Percentiles rank a stretch among this genome's conserved stretches.
Evolutionary conservation across 2,329 filamentous ascomycete genomes (phyloP).

Genomic region (Pyricularia pennisetigena): DNA sequence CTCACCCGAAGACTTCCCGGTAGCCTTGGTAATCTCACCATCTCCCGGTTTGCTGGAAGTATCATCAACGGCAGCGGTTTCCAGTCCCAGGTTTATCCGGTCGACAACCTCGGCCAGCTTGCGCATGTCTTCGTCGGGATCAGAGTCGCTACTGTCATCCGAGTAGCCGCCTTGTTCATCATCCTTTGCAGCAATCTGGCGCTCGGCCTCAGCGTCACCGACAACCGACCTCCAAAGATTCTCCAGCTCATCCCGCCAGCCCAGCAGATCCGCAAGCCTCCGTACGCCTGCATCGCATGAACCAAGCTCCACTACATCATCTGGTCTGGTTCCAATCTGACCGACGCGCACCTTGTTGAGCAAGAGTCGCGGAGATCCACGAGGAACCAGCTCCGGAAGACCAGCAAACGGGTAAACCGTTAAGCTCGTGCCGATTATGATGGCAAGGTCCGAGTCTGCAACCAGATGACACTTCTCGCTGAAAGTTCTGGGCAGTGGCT

Average conservation of each 20-base stretch:
- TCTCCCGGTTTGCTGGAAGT: not conserved
- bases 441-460: constrained; percentile 60
- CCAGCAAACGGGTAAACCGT: constrained; percentile 80
- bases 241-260: constrained; percentile 81
- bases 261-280: constrained; percentile 67
- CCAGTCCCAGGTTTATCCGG: not conserved
- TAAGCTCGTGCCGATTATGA: constrained; percentile 84
- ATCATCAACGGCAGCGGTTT: not conserved
- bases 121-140: not conserved
- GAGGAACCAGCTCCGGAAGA: constrained; percentile 54
- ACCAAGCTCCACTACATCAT: constrained; percentile 78
- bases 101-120: not conserved
- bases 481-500: constrained; percentile 77
- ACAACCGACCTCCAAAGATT: constrained; percentile 60
- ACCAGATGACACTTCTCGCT: constrained; percentile 45
- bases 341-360: constrained; percentile 85
- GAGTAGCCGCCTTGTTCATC: constrained; percentile 10
- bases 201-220: constrained; percentile 46
- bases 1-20: not conserved
- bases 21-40: not conserved
- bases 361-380: constrained; percentile 63
- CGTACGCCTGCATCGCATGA: constrained; percentile 77
- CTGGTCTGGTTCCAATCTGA: constrained; percentile 60
- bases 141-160: not conserved
- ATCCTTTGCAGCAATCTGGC: constrained; percentile 28